These are phyloP conservation scores for Discostella stelligeroides DNA, from an alignment of 108 stramenopile species.

Conservation along the genomic window DNA sequence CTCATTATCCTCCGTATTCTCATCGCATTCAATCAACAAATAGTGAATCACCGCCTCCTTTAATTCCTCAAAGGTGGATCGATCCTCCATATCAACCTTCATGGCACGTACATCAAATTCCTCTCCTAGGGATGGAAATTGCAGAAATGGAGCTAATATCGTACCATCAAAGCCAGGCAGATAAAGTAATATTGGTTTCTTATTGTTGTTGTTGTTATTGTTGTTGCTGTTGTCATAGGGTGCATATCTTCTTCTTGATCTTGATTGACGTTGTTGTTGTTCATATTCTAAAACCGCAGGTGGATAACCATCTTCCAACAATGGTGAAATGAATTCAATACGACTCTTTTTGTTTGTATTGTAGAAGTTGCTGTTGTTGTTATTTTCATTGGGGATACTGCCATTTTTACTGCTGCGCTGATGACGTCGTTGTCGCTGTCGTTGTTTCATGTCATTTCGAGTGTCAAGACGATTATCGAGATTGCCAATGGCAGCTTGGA, in stretches of 20 bases:
- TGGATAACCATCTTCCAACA: constrained; percentile 82
- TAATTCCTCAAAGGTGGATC: constrained; percentile 80
- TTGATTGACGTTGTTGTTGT: neutral
- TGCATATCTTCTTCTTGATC: no score
- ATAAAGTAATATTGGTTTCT: constrained; percentile 83
- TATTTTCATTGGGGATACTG: no score
- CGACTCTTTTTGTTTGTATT: neutral
- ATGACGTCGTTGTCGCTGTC: neutral
- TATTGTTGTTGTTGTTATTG: constrained; percentile 3
- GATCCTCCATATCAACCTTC: constrained; percentile 69
- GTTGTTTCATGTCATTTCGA: neutral
- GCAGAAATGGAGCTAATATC: constrained; percentile 75
- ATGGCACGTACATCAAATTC: constrained; percentile 84
- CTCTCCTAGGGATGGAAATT: constrained; percentile 76
- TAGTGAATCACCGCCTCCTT: constrained; percentile 57
- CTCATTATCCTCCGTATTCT: constrained; percentile 1
- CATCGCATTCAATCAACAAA: constrained; percentile 28
- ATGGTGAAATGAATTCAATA: constrained; percentile 64
- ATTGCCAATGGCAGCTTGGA: constrained; percentile 11
- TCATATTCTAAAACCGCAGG: constrained; percentile 68
- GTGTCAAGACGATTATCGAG: constrained; percentile 19
- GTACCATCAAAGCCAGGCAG: constrained; percentile 91
- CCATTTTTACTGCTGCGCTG: neutral
- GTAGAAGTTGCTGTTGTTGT: neutral
- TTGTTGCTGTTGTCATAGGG: neutral